Base-by-base conservation (phyloP, 139 green algal genomes). In the Ettlia oleoabundans region DNA sequence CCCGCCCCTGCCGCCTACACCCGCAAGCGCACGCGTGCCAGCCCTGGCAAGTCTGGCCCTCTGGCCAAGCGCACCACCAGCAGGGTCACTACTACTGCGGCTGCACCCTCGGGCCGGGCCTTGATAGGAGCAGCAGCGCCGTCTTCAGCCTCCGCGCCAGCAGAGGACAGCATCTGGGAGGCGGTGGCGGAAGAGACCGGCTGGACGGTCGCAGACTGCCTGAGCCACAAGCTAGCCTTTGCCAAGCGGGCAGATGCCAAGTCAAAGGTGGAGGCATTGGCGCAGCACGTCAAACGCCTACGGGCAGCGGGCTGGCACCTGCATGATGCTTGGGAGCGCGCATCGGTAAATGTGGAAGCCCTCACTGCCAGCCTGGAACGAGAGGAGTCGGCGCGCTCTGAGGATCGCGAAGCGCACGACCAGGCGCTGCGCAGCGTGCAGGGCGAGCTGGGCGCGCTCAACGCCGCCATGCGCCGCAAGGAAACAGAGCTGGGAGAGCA, bases 161-260 rank as follows among this genome's bases (percentile, higher is more conserved):
- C 62, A 41, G 78, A 83, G 6, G 78, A 77, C 24, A 51, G 15
- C 28, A 63, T 15, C 40, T 89, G 86, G 86, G 86, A 86, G 41
- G 58, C 72, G 5, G 78, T 87, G 24, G 76, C 69, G 4, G 77
- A 83, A 30, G 71, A 85, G 37, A 82, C 35, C 22, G 82, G 78
- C 3, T 89, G 86, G 86, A 84, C 64, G 19, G 35, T 82, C 18
- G 42, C 79, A 38, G 82, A 89, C 38, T 89, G 85, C 64, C 83
- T 92, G 63, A 37, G 35, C n/a, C 86, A 91, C 72, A 89, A 88
- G 80, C 43, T 92, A 28, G 69, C 72, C 19, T 88, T 92, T 69
- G 71, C 78, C 30, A 92, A 92, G 76, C 79, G 82, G 22, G 66
- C 85, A 28, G 87, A 89, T 19, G 80, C 78, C 24, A 88, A 85